Percentiles rank a stretch among this genome's conserved stretches.
Evolutionary conservation across 371 early-diverging fungal species (phyloP).

Genomic region (Mortierella sp.): DNA sequence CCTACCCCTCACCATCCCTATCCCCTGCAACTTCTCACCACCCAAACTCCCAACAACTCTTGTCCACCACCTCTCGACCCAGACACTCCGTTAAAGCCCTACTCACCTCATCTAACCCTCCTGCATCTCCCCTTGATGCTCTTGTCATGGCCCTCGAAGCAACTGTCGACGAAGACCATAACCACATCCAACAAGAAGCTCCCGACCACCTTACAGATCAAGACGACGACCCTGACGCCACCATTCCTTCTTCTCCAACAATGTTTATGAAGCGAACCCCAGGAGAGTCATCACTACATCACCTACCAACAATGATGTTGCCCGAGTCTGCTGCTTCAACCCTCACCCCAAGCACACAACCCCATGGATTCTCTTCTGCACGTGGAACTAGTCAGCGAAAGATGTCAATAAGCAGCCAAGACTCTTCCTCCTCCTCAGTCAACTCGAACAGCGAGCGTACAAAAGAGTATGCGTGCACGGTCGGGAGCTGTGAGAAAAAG

Average conservation of each 20-base stretch:
- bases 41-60: not conserved
- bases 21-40: not conserved
- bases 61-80: not conserved
- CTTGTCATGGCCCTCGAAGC: slow-evolving; percentile 52
- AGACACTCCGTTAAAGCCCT: slow-evolving; percentile 8
- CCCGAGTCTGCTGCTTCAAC: slow-evolving; percentile 26
- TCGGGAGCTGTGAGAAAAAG: slow-evolving; percentile 71
- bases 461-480: slow-evolving; percentile 57
- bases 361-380: not conserved
- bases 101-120: slow-evolving; percentile 15
- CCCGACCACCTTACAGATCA: not conserved
- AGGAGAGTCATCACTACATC: slow-evolving; percentile 25
- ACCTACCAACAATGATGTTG: slow-evolving; percentile 31
- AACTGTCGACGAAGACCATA: slow-evolving; percentile 32
- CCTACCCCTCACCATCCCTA: slow-evolving; percentile 5
- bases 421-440: slow-evolving; percentile 10
- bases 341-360: slow-evolving; percentile 27
- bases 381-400: slow-evolving; percentile 23
- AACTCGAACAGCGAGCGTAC: slow-evolving; percentile 22
- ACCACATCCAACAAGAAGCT: not conserved
- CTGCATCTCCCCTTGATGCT: slow-evolving; percentile 43
- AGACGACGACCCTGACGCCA: slow-evolving; percentile 49
- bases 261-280: slow-evolving; percentile 28
- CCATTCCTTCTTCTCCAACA: slow-evolving; percentile 48
- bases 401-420: slow-evolving; percentile 44